Conservation (phyloP, 2,329 filamentous ascomycete genomes). For the Trichoderma pleuroti region DNA sequence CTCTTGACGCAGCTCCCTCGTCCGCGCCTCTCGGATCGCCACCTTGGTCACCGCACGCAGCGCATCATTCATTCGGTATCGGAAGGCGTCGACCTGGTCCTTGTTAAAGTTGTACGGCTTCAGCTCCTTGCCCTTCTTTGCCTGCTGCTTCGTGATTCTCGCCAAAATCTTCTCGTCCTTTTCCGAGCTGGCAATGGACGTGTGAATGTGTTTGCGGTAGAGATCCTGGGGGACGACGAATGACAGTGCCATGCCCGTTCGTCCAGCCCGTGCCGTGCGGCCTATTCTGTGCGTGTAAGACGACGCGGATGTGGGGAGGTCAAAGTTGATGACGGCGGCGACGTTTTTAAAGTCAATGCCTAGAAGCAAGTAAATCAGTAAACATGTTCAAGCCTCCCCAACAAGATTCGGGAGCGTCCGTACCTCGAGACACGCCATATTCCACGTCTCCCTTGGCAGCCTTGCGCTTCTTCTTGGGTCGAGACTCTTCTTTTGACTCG, state of each 20-base stretch:
- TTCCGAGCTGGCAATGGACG: conserved; percentile 68
- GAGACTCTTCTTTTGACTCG: conserved; percentile 27
- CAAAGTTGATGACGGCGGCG: conserved; percentile 92
- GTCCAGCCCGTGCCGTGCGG: conserved; percentile 84
- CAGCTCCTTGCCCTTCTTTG: conserved; percentile 73
- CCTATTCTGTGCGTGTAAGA: conserved; percentile 98
- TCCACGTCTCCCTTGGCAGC: conserved; percentile 70
- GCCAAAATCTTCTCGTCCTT: conserved; percentile 81
- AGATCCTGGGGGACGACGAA: conserved; percentile 82
- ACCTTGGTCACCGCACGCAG: conserved; percentile 85
- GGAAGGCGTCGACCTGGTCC: conserved; percentile 87
- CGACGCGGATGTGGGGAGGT: conserved; percentile 81
- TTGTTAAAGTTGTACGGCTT: conserved; percentile 94
- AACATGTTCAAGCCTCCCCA: background rate
- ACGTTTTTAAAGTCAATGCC: conserved; percentile 93
- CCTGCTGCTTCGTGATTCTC: conserved; percentile 76
- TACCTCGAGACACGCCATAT: conserved; percentile 87
- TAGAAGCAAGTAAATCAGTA: conserved; percentile 22
- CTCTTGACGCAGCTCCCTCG: conserved; percentile 82
- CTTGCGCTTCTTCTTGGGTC: conserved; percentile 37
- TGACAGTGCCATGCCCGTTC: conserved; percentile 91
- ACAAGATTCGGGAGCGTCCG: background rate
- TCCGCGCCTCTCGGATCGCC: conserved; percentile 83
- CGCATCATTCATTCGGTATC: conserved; percentile 92
- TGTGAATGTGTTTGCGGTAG: conserved; percentile 87